Evolutionary conservation across 2,329 filamentous ascomycete genomes (phyloP).

Genomic region (Talaromyces funiculosus): DNA sequence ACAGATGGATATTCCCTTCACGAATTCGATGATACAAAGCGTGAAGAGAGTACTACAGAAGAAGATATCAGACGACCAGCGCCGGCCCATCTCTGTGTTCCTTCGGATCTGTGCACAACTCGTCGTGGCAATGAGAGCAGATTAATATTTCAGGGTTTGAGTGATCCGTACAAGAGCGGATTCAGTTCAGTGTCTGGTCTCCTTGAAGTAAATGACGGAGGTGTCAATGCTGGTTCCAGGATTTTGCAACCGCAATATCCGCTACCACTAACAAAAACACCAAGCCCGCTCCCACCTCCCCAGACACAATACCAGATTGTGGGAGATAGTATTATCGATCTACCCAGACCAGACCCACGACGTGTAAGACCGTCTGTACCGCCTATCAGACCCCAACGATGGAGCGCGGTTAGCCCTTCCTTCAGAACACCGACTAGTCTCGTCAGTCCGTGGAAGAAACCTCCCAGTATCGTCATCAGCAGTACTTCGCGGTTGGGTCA

Average conservation of each 20-base stretch:
- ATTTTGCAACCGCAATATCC: background rate
- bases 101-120: background rate
- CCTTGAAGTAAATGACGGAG: background rate
- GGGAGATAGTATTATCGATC: background rate
- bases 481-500: background rate
- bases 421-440: slow-evolving; percentile 2
- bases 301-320: background rate
- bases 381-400: background rate
- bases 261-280: background rate
- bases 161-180: background rate
- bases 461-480: background rate
- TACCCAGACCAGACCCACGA: background rate
- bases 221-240: background rate
- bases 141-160: slow-evolving; percentile 4
- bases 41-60: background rate
- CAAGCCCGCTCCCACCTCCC: background rate
- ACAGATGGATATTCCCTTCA: background rate
- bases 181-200: background rate
- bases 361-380: background rate
- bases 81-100: background rate
- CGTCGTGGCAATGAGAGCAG: background rate
- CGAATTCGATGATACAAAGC: background rate
- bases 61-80: background rate
- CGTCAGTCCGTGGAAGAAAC: background rate
- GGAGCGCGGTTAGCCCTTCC: background rate